phyloP scores from a whole-genome alignment of 495 filamentous ascomycete species.

The Annulohypoxylon nitens region DNA sequence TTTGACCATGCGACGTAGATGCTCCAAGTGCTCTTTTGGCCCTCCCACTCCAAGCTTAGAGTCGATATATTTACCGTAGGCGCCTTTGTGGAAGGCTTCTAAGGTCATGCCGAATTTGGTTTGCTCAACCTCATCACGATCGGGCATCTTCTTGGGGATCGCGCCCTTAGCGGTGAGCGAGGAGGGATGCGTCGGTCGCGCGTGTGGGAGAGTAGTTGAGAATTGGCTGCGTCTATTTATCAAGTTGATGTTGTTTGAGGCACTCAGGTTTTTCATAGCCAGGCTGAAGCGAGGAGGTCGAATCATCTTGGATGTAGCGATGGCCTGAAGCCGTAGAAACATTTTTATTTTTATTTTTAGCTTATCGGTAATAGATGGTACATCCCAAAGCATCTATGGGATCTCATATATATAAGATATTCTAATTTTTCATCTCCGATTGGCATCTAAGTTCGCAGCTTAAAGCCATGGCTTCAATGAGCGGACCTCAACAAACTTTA shows the following conservation, averaged over 20 bases:
- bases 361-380: background rate
- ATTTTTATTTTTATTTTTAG: background rate
- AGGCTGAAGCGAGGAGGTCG: background rate
- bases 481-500: constrained; percentile 5
- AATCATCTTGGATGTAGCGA: background rate
- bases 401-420: background rate
- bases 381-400: background rate
- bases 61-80: constrained; percentile 9
- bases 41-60: background rate
- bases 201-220: background rate
- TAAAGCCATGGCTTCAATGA: background rate
- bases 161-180: background rate
- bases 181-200: background rate
- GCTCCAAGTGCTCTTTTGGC: background rate
- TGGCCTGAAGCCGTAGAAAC: background rate
- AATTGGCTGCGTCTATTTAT: background rate
- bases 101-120: background rate
- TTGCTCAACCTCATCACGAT: background rate
- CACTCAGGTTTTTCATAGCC: background rate
- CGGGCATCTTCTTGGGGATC: background rate
- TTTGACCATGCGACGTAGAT: background rate
- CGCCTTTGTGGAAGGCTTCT: constrained; percentile 14
- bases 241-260: background rate
- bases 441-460: constrained; percentile 12
- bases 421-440: background rate